Base-by-base conservation (phyloP, 1,284 basidiomycete species). In the Sanghuangporus weigelae region DNA sequence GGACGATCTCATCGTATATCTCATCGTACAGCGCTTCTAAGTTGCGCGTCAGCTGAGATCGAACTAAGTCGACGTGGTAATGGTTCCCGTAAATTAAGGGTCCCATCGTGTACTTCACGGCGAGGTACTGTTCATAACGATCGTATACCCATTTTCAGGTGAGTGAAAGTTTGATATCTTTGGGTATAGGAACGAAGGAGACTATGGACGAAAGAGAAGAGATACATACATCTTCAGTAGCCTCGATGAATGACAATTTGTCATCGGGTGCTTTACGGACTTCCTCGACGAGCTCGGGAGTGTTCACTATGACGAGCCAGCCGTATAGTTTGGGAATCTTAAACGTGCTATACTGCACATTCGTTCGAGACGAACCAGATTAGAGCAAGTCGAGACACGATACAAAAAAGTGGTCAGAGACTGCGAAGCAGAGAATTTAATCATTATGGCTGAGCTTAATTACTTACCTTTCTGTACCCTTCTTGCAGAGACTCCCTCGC, bases 281-380 rank as follows among this genome's bases (percentile, higher is more conserved):
- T 51, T 78, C 77, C 1, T 78, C 74, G 2, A 76, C 69, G 60
- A 75, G 69, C 51, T 73, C 60, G 0, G 69, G 66, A 4, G 70
- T 72, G n/a, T 69, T 71, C 21, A 76, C 69, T 5, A 78, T 64
- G 36, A 77, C 67, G 2, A 70, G 59, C 76, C 74, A 78, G 2
- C 66, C 62, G 50, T 68, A 68, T 4, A 73, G 61, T n/a, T 69
- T 59, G 0, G 75, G 69, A 6, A 78, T 64, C 63, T 76, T 76
- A 71, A 76, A 79, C 3, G 67, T 67, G 7, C 67, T 23, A 26
- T 42, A 5, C 56, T 59, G 44, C 57, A 55, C 31, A n/a, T n/a
- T n/a, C n/a, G n/a, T n/a, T n/a, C n/a, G n/a, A n/a, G n/a, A n/a
- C n/a, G n/a, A n/a, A n/a, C n/a, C n/a, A n/a, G n/a, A n/a, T n/a